A percentile compares a stretch with the other conserved stretches of the same genome.
phyloP scores from a whole-genome alignment of 2,329 filamentous ascomycete genomes.

The Arthrobotrys iridis region DNA sequence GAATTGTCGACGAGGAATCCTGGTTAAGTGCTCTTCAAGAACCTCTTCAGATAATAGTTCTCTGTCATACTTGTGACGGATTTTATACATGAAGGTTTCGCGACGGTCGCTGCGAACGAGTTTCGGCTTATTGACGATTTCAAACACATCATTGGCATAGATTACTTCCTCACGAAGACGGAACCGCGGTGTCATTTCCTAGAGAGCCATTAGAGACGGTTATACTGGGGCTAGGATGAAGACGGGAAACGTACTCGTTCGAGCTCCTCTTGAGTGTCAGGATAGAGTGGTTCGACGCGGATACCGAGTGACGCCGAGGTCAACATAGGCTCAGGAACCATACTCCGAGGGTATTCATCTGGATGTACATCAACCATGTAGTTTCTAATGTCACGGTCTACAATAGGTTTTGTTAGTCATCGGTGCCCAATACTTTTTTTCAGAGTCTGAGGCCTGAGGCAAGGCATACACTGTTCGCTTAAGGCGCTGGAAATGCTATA shows the following conservation, averaged over 20 bases:
- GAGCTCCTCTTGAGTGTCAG: conserved; percentile 23
- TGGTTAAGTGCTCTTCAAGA: conserved; percentile 18
- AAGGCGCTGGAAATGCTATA: conserved; percentile 36
- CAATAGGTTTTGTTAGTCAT: conserved; percentile 26
- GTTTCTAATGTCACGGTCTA: conserved; percentile 36
- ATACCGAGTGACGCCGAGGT: conserved; percentile 42
- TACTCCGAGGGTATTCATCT: conserved; percentile 23
- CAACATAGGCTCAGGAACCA: conserved; percentile 41
- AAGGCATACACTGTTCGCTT: conserved; percentile 41
- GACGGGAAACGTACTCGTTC: conserved; percentile 25
- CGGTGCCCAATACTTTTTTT: too few relatives aligned
- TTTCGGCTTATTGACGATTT: conserved; percentile 36
- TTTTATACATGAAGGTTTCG: conserved; percentile 34
- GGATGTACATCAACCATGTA: conserved; percentile 34
- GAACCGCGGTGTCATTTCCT: conserved; percentile 40
- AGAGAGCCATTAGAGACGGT: neutral
- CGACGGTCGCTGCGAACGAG: conserved; percentile 11
- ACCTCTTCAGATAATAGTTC: neutral
- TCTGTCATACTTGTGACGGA: conserved; percentile 31
- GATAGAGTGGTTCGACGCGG: conserved; percentile 37
- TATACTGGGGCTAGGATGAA: neutral
- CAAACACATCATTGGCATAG: conserved; percentile 45
- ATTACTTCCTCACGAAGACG: conserved; percentile 43
- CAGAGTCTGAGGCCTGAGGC: neutral
- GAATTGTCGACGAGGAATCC: conserved; percentile 27